A percentile compares a stretch with the other conserved stretches of the same genome.
Conservation (phyloP, 768 basidiomycete species). For the Rhizopogon rudus region DNA sequence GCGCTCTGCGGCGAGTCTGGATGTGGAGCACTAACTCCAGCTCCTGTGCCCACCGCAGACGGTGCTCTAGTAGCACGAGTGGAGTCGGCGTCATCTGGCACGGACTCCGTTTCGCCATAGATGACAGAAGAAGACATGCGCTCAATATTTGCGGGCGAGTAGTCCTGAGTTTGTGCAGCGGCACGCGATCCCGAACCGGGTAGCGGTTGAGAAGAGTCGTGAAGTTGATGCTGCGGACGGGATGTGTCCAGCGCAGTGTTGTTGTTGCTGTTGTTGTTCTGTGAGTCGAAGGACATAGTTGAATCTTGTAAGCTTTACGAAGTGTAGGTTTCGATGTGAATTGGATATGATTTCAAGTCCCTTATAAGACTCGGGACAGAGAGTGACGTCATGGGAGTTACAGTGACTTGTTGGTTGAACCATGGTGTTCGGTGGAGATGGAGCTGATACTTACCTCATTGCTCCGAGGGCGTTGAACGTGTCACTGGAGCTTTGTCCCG, state of each 20-base stretch:
- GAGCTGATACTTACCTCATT: no score
- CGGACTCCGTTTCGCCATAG: background rate
- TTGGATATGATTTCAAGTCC: background rate
- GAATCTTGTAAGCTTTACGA: background rate
- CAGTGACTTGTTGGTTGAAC: no score
- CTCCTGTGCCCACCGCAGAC: no score
- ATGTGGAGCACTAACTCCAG: no score
- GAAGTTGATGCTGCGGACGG: slow-evolving; percentile 38
- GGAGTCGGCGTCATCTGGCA: background rate
- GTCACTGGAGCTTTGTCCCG: no score
- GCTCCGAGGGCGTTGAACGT: no score
- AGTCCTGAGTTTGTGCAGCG: slow-evolving; percentile 27
- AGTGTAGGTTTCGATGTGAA: background rate
- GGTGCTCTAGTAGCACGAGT: background rate
- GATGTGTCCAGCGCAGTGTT: slow-evolving; percentile 1
- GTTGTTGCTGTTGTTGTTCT: slow-evolving; percentile 9
- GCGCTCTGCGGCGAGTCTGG: background rate
- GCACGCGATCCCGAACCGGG: slow-evolving; percentile 33
- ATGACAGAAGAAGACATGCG: slow-evolving; percentile 7
- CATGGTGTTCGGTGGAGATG: no score
- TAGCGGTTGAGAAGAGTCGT: slow-evolving; percentile 44
- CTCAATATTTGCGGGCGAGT: slow-evolving; percentile 35
- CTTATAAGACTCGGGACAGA: no score
- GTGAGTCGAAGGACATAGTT: background rate
- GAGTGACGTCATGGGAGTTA: no score